Conservation (phyloP, 73 alveolate genomes). For the Tetrahymena malaccensis region DNA sequence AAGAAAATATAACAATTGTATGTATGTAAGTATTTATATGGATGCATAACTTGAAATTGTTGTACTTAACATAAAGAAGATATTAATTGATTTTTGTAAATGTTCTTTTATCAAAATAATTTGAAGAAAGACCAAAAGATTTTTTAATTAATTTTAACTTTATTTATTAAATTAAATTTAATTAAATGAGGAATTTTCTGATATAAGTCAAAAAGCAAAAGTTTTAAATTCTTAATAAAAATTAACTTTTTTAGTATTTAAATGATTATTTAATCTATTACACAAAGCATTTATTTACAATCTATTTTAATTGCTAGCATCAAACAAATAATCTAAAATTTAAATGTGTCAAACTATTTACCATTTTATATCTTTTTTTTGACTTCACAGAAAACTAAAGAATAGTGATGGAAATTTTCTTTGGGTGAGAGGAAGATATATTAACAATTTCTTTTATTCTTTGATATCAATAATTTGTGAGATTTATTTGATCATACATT, state of each 20-base stretch:
- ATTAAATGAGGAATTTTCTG: not conserved
- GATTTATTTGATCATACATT: not conserved
- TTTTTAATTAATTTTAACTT: not conserved
- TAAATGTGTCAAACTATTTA: too few relatives aligned
- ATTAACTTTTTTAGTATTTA: too few relatives aligned
- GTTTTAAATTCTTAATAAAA: not conserved
- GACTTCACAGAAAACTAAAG: not conserved
- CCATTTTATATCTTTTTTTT: too few relatives aligned
- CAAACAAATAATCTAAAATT: too few relatives aligned
- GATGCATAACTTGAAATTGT: too few relatives aligned
- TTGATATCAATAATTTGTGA: not conserved
- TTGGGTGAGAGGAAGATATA: not conserved
- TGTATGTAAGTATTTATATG: too few relatives aligned
- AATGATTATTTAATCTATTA: not conserved
- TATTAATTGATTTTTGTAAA: not conserved
- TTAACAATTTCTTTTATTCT: not conserved
- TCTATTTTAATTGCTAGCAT: not conserved
- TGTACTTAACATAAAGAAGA: not conserved
- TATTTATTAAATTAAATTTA: not conserved
- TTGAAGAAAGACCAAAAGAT: not conserved
- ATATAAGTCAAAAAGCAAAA: not conserved
- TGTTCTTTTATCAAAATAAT: not conserved
- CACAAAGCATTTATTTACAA: not conserved
- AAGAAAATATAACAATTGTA: too few relatives aligned
- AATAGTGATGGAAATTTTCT: not conserved